phyloP scores from a whole-genome alignment of 768 basidiomycete species.

The Boletus tomentosulus region DNA sequence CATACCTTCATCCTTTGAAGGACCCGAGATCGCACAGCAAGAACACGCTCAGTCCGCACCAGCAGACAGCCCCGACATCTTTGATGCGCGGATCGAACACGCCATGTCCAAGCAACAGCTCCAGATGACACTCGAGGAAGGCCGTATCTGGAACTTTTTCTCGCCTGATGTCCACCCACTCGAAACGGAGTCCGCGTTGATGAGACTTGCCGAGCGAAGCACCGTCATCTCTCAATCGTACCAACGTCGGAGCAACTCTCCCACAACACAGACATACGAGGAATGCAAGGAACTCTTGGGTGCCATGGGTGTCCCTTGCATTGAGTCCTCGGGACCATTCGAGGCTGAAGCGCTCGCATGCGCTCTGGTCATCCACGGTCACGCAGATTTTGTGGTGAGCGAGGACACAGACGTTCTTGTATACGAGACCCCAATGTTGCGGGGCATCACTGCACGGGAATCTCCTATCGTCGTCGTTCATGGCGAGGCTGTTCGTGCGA shows the following conservation, averaged over 20 bases:
- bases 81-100: constrained; percentile 39
- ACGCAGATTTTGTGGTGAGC: constrained; percentile 84
- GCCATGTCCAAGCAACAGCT: constrained; percentile 61
- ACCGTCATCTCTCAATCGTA: constrained; percentile 60
- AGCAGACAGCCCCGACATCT: constrained; percentile 19
- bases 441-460: constrained; percentile 61
- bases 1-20: constrained; percentile 31
- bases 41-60: constrained; percentile 3
- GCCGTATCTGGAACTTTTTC: constrained; percentile 52
- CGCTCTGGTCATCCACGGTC: constrained; percentile 65
- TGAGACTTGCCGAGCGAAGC: constrained; percentile 48
- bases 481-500: constrained; percentile 56
- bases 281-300: constrained; percentile 65
- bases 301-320: constrained; percentile 80
- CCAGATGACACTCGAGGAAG: constrained; percentile 58
- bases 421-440: constrained; percentile 78
- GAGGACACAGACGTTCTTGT: constrained; percentile 88
- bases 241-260: constrained; percentile 54
- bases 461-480: constrained; percentile 61
- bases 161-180: constrained; percentile 9
- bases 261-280: constrained; percentile 60
- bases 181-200: constrained; percentile 22
- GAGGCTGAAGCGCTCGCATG: constrained; percentile 89
- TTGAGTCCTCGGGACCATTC: constrained; percentile 62
- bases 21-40: constrained; percentile 10